phyloP scores from a whole-genome alignment of 495 filamentous ascomycete genomes.

The Amorphotheca resinae region DNA sequence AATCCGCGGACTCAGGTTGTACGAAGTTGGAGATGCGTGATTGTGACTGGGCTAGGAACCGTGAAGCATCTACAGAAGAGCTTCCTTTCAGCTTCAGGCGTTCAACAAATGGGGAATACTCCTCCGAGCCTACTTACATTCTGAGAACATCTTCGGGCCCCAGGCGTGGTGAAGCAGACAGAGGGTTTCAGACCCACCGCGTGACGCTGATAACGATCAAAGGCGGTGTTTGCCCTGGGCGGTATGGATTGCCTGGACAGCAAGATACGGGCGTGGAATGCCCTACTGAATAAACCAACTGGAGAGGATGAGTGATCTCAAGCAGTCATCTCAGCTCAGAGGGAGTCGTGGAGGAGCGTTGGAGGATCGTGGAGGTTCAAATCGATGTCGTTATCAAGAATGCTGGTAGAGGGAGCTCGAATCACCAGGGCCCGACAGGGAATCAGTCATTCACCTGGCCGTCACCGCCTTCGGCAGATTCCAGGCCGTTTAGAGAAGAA shows the following conservation, averaged over 20 bases:
- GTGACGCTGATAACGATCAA: slow-evolving; percentile 7
- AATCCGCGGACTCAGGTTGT: slow-evolving; percentile 43
- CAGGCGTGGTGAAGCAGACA: slow-evolving; percentile 1
- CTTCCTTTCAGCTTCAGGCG: no score
- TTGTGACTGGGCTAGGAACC: slow-evolving; percentile 94
- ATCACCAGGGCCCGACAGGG: slow-evolving; percentile 1
- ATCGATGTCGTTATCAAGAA: no score
- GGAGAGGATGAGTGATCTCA: no score
- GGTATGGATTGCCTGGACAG: slow-evolving; percentile 1
- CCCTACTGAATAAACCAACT: no score
- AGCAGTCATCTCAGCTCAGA: no score
- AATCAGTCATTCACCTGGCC: background rate
- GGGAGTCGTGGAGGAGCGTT: no score
- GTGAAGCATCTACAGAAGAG: slow-evolving; percentile 68
- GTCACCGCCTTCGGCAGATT: background rate
- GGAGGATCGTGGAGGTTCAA: no score
- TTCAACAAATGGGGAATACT: no score
- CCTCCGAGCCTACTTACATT: slow-evolving; percentile 57
- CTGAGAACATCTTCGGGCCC: slow-evolving; percentile 68
- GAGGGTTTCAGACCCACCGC: background rate
- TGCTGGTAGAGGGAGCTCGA: background rate
- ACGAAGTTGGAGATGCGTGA: slow-evolving; percentile 58
- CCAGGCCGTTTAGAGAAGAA: slow-evolving; percentile 34
- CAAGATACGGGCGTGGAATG: no score
- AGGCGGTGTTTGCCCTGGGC: background rate